phyloP scores from a whole-genome alignment of 2,329 filamentous ascomycete species.

The Grosmannia clavigera region DNA sequence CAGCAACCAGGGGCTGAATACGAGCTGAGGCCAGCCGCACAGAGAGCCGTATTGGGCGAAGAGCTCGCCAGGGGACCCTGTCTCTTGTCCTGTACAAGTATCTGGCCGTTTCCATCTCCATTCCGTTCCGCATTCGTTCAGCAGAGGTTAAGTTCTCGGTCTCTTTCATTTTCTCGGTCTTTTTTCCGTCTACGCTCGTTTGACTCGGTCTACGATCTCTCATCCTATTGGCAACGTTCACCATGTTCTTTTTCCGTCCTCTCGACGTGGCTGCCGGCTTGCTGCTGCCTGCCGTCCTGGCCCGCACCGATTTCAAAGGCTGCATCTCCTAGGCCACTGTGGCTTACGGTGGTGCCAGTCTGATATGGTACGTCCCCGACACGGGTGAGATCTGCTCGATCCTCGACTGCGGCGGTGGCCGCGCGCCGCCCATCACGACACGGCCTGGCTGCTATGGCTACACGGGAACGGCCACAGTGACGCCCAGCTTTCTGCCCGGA shows the following conservation, averaged over 20 bases:
- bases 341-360: slow-evolving; percentile 27
- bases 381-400: slow-evolving; percentile 52
- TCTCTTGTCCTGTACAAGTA: neutral
- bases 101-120: neutral
- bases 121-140: too few species aligned
- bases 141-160: too few species aligned
- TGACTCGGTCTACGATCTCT: neutral
- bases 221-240: neutral
- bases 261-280: slow-evolving; percentile 3
- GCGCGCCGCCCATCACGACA: slow-evolving; percentile 49
- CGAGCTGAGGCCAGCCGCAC: neutral
- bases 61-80: neutral
- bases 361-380: slow-evolving; percentile 48
- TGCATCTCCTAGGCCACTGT: slow-evolving; percentile 27
- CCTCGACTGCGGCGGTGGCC: slow-evolving; percentile 56
- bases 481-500: slow-evolving; percentile 33
- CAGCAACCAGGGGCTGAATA: neutral
- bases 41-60: neutral
- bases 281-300: slow-evolving; percentile 15
- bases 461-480: slow-evolving; percentile 41
- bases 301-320: slow-evolving; percentile 32
- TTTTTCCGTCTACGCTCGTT: neutral
- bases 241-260: neutral
- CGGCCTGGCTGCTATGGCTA: slow-evolving; percentile 49
- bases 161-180: too few species aligned